Evolutionary conservation across 352 stramenopile genomes (phyloP).

Genomic region (Hyaloperonospora arabidopsidis): DNA sequence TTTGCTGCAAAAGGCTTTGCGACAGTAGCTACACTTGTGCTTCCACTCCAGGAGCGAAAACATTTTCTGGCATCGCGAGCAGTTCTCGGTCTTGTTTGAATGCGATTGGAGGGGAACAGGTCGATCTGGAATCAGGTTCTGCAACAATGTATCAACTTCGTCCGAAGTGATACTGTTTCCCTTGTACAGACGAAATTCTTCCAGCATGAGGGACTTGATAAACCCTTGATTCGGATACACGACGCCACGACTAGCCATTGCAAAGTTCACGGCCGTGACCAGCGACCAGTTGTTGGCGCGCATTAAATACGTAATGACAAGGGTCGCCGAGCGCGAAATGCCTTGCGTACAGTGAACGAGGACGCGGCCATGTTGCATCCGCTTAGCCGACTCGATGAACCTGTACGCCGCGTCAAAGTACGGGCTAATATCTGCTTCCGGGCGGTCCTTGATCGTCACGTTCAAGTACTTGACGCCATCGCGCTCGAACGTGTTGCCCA

Average conservation of each 20-base stretch:
- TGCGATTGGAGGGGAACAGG: slow-evolving; percentile 60
- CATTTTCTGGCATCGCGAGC: slow-evolving; percentile 60
- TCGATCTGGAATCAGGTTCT: slow-evolving; percentile 65
- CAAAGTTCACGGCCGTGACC: slow-evolving; percentile 76
- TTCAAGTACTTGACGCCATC: slow-evolving; percentile 66
- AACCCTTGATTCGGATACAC: slow-evolving; percentile 84
- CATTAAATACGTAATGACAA: slow-evolving; percentile 87
- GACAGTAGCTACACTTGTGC: slow-evolving; percentile 75
- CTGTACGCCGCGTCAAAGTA: slow-evolving; percentile 63
- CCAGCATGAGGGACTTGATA: slow-evolving; percentile 59
- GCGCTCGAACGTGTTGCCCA: slow-evolving; percentile 64
- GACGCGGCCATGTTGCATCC: slow-evolving; percentile 64
- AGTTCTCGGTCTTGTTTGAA: slow-evolving; percentile 57
- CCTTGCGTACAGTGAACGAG: slow-evolving; percentile 81
- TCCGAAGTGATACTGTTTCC: slow-evolving; percentile 63
- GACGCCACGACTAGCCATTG: slow-evolving; percentile 61
- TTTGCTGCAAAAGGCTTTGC: slow-evolving; percentile 76
- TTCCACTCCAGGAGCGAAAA: slow-evolving; percentile 82
- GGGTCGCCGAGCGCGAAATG: slow-evolving; percentile 72
- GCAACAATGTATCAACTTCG: slow-evolving; percentile 65
- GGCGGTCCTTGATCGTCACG: slow-evolving; percentile 76
- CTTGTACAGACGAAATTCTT: slow-evolving; percentile 73
- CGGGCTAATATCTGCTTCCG: slow-evolving; percentile 55
- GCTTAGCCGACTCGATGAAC: slow-evolving; percentile 78
- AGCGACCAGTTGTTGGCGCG: slow-evolving; percentile 75